Base-by-base conservation (phyloP, 768 basidiomycete genomes). In the Lentinula guzmanii region DNA sequence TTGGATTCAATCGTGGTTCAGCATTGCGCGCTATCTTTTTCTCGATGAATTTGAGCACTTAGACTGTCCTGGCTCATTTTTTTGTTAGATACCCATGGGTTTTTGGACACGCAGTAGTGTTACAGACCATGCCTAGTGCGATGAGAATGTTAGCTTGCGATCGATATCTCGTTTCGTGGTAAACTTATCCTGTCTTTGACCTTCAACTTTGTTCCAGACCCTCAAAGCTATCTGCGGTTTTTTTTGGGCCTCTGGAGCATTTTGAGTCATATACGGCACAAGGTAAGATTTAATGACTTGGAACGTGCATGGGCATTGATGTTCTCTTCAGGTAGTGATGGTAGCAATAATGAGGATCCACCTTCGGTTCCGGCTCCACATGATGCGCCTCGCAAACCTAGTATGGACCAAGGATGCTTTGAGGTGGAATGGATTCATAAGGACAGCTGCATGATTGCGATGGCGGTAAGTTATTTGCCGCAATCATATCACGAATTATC, bases 391-490 rank as follows among this genome's bases (percentile, higher is more conserved):
- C 84, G 86, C 45, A 77, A 77, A 37, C 46, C 78, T 5, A 66
- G 67, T 10, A 91, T 90, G 89, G 82, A 85, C 57, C 63, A 66
- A 0, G 72, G 77, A 4, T 86, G 86, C 62, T 92, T 88, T 85
- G 88, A 89, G 67, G 78, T 91, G 43, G 93, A 92, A 68, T 93
- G 89, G 88, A 76, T 80, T 33, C 83, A 89, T 70, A 80, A 90
- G 45, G 86, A 90, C 63, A 86, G 92, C 65, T 89, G 86, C 62
- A 80, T 91, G 45, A 82, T 76, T 63, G 91, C 91, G 28, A 75
- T 90, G 52, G 82, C 83, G 81, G 91, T 90, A 69, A 60, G 76
- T 71, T 16, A 34, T 34, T 9, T 50, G 34, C 39, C 46, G 9
- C 3, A 21, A 18, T 39, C 39, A 41, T 54, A 13, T 24, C 10